Percentiles rank a stretch among this genome's conserved stretches.
phyloP scores from a whole-genome alignment of 2,329 filamentous ascomycete genomes.

The Akanthomyces dipterigenus region DNA sequence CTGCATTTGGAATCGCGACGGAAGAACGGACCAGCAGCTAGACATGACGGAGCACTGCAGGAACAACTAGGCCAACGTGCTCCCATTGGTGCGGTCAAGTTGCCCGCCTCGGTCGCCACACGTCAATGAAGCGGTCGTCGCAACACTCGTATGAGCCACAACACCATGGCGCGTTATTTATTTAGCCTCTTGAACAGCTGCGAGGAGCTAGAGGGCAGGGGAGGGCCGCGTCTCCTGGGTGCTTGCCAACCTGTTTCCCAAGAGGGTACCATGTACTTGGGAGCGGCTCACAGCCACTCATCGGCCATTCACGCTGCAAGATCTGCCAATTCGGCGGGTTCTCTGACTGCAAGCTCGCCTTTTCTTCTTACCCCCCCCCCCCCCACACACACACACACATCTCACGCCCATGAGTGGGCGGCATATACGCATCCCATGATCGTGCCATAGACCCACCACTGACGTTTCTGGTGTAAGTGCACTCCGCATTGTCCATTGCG shows the following conservation, averaged over 20 bases:
- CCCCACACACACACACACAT: no score
- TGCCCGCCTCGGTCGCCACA: not conserved
- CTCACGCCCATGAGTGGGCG: not conserved
- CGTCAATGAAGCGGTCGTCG: not conserved
- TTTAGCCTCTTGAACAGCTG: not conserved
- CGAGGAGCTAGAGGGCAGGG: not conserved
- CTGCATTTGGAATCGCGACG: not conserved
- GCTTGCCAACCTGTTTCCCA: not conserved
- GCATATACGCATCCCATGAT: conserved; percentile 1
- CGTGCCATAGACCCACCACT: conserved; percentile 1
- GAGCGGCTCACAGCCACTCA: conserved; percentile 4
- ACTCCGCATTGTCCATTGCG: not conserved
- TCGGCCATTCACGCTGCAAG: not conserved
- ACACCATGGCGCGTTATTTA: not conserved
- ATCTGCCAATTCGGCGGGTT: not conserved
- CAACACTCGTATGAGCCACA: conserved; percentile 5
- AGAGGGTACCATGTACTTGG: not conserved
- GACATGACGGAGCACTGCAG: not conserved
- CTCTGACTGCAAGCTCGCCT: not conserved
- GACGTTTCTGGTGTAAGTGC: conserved; percentile 8
- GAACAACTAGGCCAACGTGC: not conserved
- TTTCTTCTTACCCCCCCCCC: not conserved
- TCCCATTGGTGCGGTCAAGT: not conserved
- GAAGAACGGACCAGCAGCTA: no score
- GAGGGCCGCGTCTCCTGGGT: not conserved